Conservation (phyloP, 2,329 filamentous ascomycete species). For the Knufia fluminis region DNA sequence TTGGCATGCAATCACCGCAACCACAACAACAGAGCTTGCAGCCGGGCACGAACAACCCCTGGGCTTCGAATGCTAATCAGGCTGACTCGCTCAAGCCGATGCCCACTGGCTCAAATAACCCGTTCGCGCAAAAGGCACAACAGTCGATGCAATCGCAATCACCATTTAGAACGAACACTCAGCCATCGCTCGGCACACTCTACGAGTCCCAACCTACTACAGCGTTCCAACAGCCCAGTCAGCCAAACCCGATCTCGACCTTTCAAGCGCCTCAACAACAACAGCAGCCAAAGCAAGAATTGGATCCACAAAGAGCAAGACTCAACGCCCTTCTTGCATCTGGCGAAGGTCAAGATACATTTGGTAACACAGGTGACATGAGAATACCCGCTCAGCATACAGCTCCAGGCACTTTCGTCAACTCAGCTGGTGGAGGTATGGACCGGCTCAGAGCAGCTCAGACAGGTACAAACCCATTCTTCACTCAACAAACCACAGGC, state of each 20-base stretch:
- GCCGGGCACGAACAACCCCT: conserved; percentile 88
- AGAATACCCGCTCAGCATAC: conserved; percentile 96
- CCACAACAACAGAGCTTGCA: conserved; percentile 45
- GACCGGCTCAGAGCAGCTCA: conserved; percentile 57
- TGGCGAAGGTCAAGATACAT: conserved; percentile 93
- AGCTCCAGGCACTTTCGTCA: conserved; percentile 90
- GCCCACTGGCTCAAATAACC: conserved; percentile 94
- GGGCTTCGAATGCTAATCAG: conserved; percentile 59
- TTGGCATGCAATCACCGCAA: conserved; percentile 31
- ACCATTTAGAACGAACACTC: conserved; percentile 53
- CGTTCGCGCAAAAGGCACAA: conserved; percentile 55
- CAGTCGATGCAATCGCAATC: conserved; percentile 27
- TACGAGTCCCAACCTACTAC: conserved; percentile 75
- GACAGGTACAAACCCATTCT: conserved; percentile 83
- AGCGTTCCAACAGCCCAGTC: conserved; percentile 43
- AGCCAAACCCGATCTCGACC: conserved; percentile 45
- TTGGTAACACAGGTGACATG: conserved; percentile 91
- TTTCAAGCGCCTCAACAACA: conserved; percentile 39
- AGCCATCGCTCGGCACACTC: conserved; percentile 64
- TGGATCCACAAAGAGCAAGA: conserved; percentile 55
- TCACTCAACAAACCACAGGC: conserved; percentile 74
- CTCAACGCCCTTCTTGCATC: conserved; percentile 78
- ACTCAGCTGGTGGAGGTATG: conserved; percentile 78
- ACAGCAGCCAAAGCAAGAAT: conserved; percentile 31
- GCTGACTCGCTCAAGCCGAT: conserved; percentile 62